Evolutionary conservation across 495 filamentous ascomycete species (phyloP), one percentile per base, ranked within the genome.

Genomic region (Penicillium bovifimosum): DNA sequence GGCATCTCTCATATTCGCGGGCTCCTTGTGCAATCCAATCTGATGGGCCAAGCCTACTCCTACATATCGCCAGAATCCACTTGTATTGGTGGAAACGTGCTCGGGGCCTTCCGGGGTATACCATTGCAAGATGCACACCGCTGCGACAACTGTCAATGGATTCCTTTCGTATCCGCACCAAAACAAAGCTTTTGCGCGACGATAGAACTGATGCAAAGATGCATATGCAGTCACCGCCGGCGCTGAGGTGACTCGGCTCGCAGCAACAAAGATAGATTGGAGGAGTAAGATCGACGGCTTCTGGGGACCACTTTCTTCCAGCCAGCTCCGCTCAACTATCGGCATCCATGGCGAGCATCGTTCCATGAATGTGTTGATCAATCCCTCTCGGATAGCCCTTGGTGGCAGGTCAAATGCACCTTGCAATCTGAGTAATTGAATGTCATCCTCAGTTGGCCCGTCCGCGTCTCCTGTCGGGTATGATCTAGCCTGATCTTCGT

Each of bases 81-180:
- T 65, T 2, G 62, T 62, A 42, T 65, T 62, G 11, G 59, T 65
- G 17, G 59, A 62, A 27, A 65, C 62, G 31, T 56, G 59, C 31
- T 65, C 59, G 2, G 59, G 58, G 13, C 61, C 55, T 55, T 61
- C 58, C 0, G 59, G 62, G 40, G 60, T 65, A 35, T 65, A 65
- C 62, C 62, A 65, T 44, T 62, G 59, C 28, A 65, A 18, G 17
- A 65, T 58, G 29, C 62, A 65, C 31, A 62, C 62, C 10, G 56
- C 56, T 24, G 60, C 62, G 10, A 63, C 54, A 5, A 62, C 60
- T 6, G 62, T 65, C 4, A 63, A 32, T 4, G 62, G 62, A 18
- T 63, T 62, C 33, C 53, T 65, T 29, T 63, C 62, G 32, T 59
- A 65, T 16, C 62, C 62, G 5, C 59, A 62, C 62, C 59, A 62